Percentiles rank a stretch among this genome's conserved stretches.
These are phyloP conservation scores for Backusella parvicylindrica DNA, from an alignment of 192 early-diverging fungal species.

Conservation along the genomic window DNA sequence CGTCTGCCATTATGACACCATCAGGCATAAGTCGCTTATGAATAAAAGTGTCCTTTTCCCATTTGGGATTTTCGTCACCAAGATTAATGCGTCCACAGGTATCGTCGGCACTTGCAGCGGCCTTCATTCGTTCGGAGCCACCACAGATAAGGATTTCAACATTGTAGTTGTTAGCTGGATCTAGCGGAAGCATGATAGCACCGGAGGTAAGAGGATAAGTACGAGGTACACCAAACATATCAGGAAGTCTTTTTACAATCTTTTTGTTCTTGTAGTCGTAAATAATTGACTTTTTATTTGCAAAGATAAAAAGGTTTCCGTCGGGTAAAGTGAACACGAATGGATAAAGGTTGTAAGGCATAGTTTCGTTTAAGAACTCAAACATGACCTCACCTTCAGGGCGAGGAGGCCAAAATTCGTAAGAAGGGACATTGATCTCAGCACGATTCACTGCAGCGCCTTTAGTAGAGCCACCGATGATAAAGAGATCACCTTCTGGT, in stretches of 20 bases:
- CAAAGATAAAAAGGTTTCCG: constrained; percentile 49
- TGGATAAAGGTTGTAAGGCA: constrained; percentile 45
- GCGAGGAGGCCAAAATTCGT: constrained; percentile 38
- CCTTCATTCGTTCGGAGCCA: constrained; percentile 39
- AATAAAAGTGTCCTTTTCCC: constrained; percentile 51
- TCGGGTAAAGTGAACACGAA: constrained; percentile 48
- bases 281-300: constrained; percentile 49
- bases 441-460: constrained; percentile 40
- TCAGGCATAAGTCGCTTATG: constrained; percentile 46
- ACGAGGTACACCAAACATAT: constrained; percentile 40
- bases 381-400: constrained; percentile 32
- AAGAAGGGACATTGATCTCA: constrained; percentile 42
- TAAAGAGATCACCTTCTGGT: constrained; percentile 49
- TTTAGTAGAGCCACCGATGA: constrained; percentile 52
- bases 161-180: constrained; percentile 50
- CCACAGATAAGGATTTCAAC: constrained; percentile 59
- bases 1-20: constrained; percentile 46
- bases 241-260: constrained; percentile 35
- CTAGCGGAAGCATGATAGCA: constrained; percentile 52
- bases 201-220: constrained; percentile 57
- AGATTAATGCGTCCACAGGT: constrained; percentile 47
- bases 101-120: constrained; percentile 26
- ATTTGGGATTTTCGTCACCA: constrained; percentile 31
- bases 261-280: constrained; percentile 44
- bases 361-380: constrained; percentile 37